These are phyloP conservation scores for Diplosphaera chodatii DNA, from an alignment of 139 green algal species.

Conservation along the genomic window DNA sequence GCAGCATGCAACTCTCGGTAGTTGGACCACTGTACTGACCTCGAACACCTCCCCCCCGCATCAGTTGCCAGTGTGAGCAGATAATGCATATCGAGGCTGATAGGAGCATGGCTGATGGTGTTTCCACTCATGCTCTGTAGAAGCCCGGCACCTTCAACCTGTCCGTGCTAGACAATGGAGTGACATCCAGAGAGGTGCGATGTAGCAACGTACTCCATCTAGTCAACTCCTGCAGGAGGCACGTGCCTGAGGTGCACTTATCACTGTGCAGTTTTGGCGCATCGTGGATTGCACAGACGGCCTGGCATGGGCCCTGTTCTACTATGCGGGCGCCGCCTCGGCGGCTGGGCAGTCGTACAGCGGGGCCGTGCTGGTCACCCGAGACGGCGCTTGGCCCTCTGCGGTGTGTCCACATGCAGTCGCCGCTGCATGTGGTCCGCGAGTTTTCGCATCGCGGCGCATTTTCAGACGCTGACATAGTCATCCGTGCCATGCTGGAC, in stretches of 20 bases:
- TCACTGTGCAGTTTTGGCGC: conserved; percentile 80
- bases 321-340: conserved; percentile 66
- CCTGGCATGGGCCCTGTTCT: conserved; percentile 73
- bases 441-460: no score
- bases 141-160: conserved; percentile 68
- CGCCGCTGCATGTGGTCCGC: no score
- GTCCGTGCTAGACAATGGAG: conserved; percentile 88
- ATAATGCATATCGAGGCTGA: background rate
- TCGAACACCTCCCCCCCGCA: no score
- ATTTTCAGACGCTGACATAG: background rate
- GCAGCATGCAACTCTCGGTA: no score
- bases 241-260: no score
- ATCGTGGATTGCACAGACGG: conserved; percentile 82
- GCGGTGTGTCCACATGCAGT: background rate
- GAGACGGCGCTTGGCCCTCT: conserved; percentile 34
- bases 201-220: no score
- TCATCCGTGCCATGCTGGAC: no score
- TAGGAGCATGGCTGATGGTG: conserved; percentile 13
- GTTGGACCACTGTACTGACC: no score
- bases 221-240: no score
- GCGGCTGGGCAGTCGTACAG: conserved; percentile 31
- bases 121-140: conserved; percentile 21
- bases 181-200: conserved; percentile 69
- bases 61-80: no score
- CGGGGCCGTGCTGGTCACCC: conserved; percentile 55